Evolutionary conservation across 2,329 filamentous ascomycete genomes (phyloP), one percentile per base, ranked within the genome.

Genomic region (Bertia moriformis): DNA sequence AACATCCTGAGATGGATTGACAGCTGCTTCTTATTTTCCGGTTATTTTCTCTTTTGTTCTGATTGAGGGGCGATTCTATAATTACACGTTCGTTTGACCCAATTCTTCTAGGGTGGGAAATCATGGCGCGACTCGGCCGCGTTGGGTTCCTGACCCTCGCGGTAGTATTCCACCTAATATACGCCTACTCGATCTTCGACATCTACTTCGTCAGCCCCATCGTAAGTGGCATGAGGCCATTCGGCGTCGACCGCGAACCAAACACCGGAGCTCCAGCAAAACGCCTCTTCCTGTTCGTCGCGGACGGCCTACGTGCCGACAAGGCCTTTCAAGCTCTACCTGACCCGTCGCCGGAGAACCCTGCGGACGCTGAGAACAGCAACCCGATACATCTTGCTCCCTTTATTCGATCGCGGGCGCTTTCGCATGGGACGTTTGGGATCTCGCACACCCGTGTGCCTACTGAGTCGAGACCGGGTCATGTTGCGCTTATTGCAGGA

Each of bases 171-270:
- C 93, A 98, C 61, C 59, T 96, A 40, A 74, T 93, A 46, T 98
- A 98, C 59, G 81, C 94, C 41, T 83, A 81, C 55, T 94, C 87
- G 43, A 96, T 96, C 52, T 98, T 98, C 62, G 88, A 95, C 59
- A 91, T 96, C 46, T 96, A 98, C 62, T 98, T 98, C 55, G 87
- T 95, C 54, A 95, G 87, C 56, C 91, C 91, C 17, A 91, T 98
- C 49, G 91, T 96, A 40, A 83, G 81, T 65, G 91, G 91, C 54
- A 98, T 98, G 91, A 76, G 73, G 52, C 72, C 87, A 43, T 88
- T 86, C 59, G 63, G 67, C 36, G 67, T 93, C 27, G 73, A 87
- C 43, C 69, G 78, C 40, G 62, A 71, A 29, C 49, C 60, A 32
- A 61, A 63, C 39, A 58, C 59, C 38, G 76, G 80, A 57, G 73